phyloP scores from a whole-genome alignment of 169 alveolate species.

The Babesia gibsoni region DNA sequence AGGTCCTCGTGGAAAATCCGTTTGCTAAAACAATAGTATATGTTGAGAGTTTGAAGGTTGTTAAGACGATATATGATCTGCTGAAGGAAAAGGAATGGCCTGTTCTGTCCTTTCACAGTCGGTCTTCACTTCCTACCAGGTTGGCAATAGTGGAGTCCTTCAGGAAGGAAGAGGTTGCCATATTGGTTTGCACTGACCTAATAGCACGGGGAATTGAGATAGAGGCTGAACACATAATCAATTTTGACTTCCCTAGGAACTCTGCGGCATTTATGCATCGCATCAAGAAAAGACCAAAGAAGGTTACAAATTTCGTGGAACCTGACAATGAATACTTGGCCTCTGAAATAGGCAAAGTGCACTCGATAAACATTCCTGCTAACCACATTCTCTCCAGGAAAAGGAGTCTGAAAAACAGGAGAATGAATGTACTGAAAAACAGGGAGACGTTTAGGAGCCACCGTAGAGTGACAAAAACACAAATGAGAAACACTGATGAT shows the following conservation, averaged over 20 bases:
- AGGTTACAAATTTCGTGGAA: constrained; percentile 21
- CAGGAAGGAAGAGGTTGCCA: constrained; percentile 34
- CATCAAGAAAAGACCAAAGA: constrained; percentile 11
- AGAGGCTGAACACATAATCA: constrained; percentile 63
- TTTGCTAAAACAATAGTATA: constrained; percentile 38
- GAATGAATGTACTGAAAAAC: background rate
- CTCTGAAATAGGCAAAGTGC: background rate
- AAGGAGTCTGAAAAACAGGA: constrained; percentile 26
- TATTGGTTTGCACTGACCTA: constrained; percentile 70
- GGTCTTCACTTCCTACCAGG: constrained; percentile 67
- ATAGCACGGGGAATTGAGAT: constrained; percentile 69
- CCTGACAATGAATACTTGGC: constrained; percentile 3
- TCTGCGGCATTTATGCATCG: constrained; percentile 70
- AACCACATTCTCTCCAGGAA: constrained; percentile 46
- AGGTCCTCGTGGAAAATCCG: constrained; percentile 31
- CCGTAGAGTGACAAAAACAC: too few relatives aligned
- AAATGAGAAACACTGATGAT: background rate
- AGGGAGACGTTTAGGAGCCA: too few relatives aligned
- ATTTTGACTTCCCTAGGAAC: constrained; percentile 70
- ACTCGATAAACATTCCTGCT: background rate
- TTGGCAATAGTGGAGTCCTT: constrained; percentile 66
- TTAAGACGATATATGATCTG: background rate
- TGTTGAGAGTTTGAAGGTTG: constrained; percentile 7
- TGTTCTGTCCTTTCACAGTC: constrained; percentile 67
- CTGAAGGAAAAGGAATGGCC: constrained; percentile 70